These are phyloP conservation scores for Combretum micranthum DNA, from an alignment of 345 rosid species.

Conservation along the genomic window DNA sequence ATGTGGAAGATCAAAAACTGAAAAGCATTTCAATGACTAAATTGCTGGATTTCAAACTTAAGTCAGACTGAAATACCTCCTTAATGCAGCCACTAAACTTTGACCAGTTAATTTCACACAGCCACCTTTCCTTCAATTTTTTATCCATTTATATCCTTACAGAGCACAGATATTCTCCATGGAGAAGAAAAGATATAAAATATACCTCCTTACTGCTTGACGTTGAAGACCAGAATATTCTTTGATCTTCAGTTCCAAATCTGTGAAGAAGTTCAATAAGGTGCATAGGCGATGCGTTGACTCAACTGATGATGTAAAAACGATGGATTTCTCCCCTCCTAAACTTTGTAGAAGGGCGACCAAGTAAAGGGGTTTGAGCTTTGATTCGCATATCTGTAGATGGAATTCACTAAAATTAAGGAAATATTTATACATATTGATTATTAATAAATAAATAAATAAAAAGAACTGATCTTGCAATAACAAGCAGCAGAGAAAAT, in stretches of 20 bases:
- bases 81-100: no score
- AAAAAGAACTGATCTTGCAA: no score
- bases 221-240: slow-evolving; percentile 84
- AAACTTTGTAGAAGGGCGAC: slow-evolving; percentile 67
- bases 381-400: slow-evolving; percentile 65
- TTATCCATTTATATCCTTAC: neutral
- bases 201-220: slow-evolving; percentile 76
- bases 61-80: no score
- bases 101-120: no score
- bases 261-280: slow-evolving; percentile 68
- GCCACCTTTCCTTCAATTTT: no score
- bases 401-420: neutral
- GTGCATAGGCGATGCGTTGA: slow-evolving; percentile 79
- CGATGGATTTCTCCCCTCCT: slow-evolving; percentile 74
- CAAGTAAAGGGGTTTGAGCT: slow-evolving; percentile 70
- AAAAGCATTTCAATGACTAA: no score
- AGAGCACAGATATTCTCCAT: neutral
- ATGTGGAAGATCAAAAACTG: no score
- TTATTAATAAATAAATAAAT: no score
- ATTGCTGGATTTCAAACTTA: no score
- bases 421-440: neutral
- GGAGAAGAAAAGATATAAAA: slow-evolving; percentile 2
- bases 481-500: no score
- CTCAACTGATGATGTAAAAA: slow-evolving; percentile 84
- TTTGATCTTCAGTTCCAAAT: slow-evolving; percentile 61